A percentile compares a stretch with the other conserved stretches of the same genome.
Conservation (phyloP, 495 filamentous ascomycete species). For the Antarctomyces pellizariae region DNA sequence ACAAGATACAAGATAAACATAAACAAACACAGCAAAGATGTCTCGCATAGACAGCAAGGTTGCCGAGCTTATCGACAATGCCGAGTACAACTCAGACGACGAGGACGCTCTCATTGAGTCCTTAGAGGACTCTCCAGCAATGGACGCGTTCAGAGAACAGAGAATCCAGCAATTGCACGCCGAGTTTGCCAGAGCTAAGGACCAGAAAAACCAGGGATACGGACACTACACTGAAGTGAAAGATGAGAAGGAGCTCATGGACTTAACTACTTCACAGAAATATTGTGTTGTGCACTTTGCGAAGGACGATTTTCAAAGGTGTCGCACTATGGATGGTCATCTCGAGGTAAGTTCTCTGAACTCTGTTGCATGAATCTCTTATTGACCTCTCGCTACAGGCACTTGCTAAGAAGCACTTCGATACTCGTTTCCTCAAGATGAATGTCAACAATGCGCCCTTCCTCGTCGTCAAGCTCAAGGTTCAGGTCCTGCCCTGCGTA, state of each 20-base stretch:
- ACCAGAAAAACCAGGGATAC: slow-evolving; percentile 16
- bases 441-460: slow-evolving; percentile 55
- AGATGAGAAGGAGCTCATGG: slow-evolving; percentile 42
- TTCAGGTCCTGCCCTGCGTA: slow-evolving; percentile 52
- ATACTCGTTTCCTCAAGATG: slow-evolving; percentile 43
- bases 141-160: slow-evolving; percentile 42
- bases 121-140: slow-evolving; percentile 36
- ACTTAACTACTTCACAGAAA: slow-evolving; percentile 38
- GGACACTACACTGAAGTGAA: slow-evolving; percentile 32
- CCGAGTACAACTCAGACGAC: slow-evolving; percentile 21
- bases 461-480: slow-evolving; percentile 41
- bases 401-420: slow-evolving; percentile 38
- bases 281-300: slow-evolving; percentile 52
- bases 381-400: slow-evolving; percentile 13
- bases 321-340: slow-evolving; percentile 42
- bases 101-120: slow-evolving; percentile 49
- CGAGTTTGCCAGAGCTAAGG: slow-evolving; percentile 21
- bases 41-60: slow-evolving; percentile 21
- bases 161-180: slow-evolving; percentile 48
- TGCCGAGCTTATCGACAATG: slow-evolving; percentile 21
- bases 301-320: slow-evolving; percentile 51
- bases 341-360: slow-evolving; percentile 19
- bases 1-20: too few relatives aligned
- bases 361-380: not conserved
- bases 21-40: slow-evolving; percentile 6